Evolutionary conservation across 2,329 filamentous ascomycete species (phyloP).

Genomic region (Teratosphaeria pseudoeucalypti): DNA sequence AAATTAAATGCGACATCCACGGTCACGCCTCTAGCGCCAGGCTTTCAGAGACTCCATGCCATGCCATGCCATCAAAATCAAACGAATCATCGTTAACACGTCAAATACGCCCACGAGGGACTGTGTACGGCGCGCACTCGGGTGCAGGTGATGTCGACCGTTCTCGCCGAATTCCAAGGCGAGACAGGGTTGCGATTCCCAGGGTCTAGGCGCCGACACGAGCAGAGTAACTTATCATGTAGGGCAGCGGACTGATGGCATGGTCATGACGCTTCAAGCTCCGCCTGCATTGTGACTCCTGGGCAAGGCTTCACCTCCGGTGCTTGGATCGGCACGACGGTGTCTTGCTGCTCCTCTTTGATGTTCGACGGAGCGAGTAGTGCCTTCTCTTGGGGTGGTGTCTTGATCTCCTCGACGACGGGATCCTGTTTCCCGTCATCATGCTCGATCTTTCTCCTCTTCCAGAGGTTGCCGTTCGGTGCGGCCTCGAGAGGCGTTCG

Average conservation of each 20-base stretch:
- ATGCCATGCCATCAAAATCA: constrained; percentile 3
- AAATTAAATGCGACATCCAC: background rate
- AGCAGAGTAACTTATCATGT: background rate
- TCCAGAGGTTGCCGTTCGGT: constrained; percentile 58
- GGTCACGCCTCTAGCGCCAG: constrained; percentile 16
- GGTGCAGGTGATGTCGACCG: background rate
- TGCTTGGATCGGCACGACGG: background rate
- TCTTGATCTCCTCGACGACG: background rate
- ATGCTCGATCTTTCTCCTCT: constrained; percentile 64
- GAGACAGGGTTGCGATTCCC: background rate
- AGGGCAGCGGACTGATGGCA: background rate
- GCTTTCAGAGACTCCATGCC: constrained; percentile 9
- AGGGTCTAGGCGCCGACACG: background rate
- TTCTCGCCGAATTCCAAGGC: background rate
- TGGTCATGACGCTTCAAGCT: background rate
- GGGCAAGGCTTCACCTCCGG: background rate
- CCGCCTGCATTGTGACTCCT: background rate
- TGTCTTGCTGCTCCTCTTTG: constrained; percentile 13
- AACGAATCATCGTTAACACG: constrained; percentile 13
- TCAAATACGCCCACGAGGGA: constrained; percentile 7
- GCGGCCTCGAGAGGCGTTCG: constrained; percentile 64
- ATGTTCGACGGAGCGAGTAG: constrained; percentile 10
- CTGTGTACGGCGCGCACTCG: background rate
- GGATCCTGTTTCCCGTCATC: constrained; percentile 7
- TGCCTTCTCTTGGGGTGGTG: constrained; percentile 6